phyloP scores from a whole-genome alignment of 2,329 filamentous ascomycete genomes.

The Arthroderma sp. region DNA sequence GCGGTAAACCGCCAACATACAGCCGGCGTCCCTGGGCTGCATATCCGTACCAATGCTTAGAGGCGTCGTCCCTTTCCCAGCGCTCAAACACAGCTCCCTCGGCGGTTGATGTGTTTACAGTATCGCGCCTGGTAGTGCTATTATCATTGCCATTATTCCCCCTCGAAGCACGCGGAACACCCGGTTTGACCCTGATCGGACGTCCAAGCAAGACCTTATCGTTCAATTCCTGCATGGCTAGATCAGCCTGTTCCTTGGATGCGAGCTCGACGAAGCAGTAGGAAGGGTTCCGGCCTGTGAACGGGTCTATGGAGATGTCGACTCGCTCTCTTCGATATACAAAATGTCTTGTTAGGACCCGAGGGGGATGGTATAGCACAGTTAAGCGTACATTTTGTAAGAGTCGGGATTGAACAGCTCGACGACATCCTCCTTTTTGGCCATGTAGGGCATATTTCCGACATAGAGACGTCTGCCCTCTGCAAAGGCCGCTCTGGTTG shows the following conservation, averaged over 20 bases:
- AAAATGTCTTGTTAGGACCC: too few relatives aligned
- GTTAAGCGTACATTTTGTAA: constrained; percentile 20
- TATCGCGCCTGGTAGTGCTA: too few relatives aligned
- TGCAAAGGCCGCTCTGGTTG: constrained; percentile 16
- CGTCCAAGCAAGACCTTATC: constrained; percentile 44
- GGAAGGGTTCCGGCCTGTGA: constrained; percentile 55
- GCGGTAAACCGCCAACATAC: constrained; percentile 36
- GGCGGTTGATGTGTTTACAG: neutral
- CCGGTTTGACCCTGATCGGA: constrained; percentile 50
- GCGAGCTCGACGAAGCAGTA: constrained; percentile 63
- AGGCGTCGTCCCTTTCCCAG: constrained; percentile 30
- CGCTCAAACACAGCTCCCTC: constrained; percentile 24
- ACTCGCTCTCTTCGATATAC: constrained; percentile 38
- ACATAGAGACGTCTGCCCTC: constrained; percentile 38
- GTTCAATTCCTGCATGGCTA: constrained; percentile 44
- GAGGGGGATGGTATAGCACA: too few relatives aligned
- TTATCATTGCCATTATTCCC: too few relatives aligned
- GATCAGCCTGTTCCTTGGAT: constrained; percentile 42
- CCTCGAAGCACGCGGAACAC: constrained; percentile 35
- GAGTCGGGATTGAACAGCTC: constrained; percentile 30
- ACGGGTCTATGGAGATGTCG: constrained; percentile 55
- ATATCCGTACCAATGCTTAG: constrained; percentile 21
- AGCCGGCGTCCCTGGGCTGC: constrained; percentile 30
- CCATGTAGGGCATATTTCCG: constrained; percentile 42
- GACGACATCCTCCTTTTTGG: constrained; percentile 39